Evolutionary conservation across 202 grass and related monocot species (phyloP).

Genomic region (Carex sylvatica): DNA sequence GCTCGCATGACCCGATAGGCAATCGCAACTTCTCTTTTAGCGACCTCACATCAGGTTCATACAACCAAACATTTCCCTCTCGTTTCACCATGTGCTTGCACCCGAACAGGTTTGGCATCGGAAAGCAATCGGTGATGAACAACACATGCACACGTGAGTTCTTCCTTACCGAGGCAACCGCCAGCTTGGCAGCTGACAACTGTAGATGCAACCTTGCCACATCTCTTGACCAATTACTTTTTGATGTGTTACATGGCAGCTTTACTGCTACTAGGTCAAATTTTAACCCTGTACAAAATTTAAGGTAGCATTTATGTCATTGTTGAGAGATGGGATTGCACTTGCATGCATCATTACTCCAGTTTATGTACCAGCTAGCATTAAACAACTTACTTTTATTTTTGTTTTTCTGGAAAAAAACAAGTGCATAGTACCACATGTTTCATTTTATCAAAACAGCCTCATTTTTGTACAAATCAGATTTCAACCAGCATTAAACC

Average conservation of each 20-base stretch:
- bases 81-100: slow-evolving; percentile 54
- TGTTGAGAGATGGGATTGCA: background rate
- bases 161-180: slow-evolving; percentile 15
- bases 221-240: slow-evolving; percentile 48
- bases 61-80: slow-evolving; percentile 58
- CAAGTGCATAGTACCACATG: background rate
- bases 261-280: slow-evolving; percentile 78
- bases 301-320: background rate
- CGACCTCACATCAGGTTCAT: slow-evolving; percentile 38
- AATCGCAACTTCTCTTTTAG: slow-evolving; percentile 47
- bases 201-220: slow-evolving; percentile 79
- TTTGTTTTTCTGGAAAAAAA: background rate
- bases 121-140: slow-evolving; percentile 47
- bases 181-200: slow-evolving; percentile 70
- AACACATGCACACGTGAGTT: slow-evolving; percentile 30
- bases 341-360: background rate
- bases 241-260: slow-evolving; percentile 44
- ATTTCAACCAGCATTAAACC: background rate
- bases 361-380: background rate
- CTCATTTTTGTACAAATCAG: background rate
- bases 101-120: slow-evolving; percentile 63
- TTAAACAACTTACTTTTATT: background rate
- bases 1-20: slow-evolving; percentile 63
- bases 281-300: slow-evolving; percentile 11
- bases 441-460: background rate